Conservation (phyloP, 441 rosid genomes). For the Erodium texanum region DNA sequence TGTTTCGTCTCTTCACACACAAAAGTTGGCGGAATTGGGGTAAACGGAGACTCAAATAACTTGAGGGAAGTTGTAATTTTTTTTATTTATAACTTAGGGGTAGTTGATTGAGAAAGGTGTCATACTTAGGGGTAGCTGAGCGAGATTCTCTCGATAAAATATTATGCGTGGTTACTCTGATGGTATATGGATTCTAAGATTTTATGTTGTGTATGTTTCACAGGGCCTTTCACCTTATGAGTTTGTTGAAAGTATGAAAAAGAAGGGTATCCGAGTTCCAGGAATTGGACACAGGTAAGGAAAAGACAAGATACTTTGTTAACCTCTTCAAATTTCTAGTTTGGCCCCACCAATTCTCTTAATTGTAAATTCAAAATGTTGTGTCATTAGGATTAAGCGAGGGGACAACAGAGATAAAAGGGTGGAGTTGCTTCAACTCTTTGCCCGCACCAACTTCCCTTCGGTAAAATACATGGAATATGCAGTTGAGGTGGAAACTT, state of each 20-base stretch:
- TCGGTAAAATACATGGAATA: constrained; percentile 82
- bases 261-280: constrained; percentile 96
- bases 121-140: too few relatives aligned
- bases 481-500: neutral
- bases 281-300: constrained; percentile 92
- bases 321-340: too few relatives aligned
- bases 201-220: neutral
- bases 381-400: constrained; percentile 79
- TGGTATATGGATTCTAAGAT: too few relatives aligned
- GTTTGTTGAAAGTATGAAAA: constrained; percentile 90
- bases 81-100: too few relatives aligned
- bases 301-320: neutral
- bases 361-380: neutral
- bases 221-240: constrained; percentile 83
- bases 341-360: too few relatives aligned
- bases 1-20: too few relatives aligned
- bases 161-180: too few relatives aligned
- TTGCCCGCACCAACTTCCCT: constrained; percentile 81
- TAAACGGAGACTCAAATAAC: too few relatives aligned
- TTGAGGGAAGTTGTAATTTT: too few relatives aligned
- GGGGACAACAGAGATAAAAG: constrained; percentile 94
- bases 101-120: too few relatives aligned
- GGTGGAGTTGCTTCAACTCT: constrained; percentile 76
- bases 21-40: too few relatives aligned
- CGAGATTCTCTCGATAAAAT: too few relatives aligned